Percentiles rank a stretch among this genome's conserved stretches.
These are phyloP conservation scores for Pythium phragmitis DNA, from an alignment of 352 stramenopile genomes.

Conservation along the genomic window DNA sequence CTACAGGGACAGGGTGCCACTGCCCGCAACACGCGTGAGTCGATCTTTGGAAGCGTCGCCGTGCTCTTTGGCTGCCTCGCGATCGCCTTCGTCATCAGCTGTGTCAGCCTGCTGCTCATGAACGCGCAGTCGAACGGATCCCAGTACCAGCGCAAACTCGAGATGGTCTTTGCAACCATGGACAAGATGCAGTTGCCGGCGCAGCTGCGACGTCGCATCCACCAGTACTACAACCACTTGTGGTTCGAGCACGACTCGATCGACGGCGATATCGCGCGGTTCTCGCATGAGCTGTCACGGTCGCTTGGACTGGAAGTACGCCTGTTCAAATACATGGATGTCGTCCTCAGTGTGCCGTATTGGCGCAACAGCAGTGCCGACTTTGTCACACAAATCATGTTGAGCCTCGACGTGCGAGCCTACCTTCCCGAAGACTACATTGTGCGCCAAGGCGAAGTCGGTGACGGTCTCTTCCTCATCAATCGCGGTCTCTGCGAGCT, in stretches of 20 bases:
- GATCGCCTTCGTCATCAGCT: slow-evolving; percentile 24
- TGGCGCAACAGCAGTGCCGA: slow-evolving; percentile 34
- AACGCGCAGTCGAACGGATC: slow-evolving; percentile 27
- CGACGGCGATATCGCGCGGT: slow-evolving; percentile 34
- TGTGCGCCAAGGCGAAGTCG: slow-evolving; percentile 35
- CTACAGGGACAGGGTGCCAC: slow-evolving; percentile 19
- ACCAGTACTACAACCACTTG: slow-evolving; percentile 45
- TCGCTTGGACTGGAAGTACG: slow-evolving; percentile 37
- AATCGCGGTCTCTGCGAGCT: slow-evolving; percentile 41
- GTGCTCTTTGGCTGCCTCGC: slow-evolving; percentile 23
- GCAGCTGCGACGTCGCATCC: slow-evolving; percentile 34
- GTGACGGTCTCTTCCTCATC: slow-evolving; percentile 40
- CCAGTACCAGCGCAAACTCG: slow-evolving; percentile 38
- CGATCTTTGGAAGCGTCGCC: slow-evolving; percentile 18
- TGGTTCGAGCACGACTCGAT: slow-evolving; percentile 43
- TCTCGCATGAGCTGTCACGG: slow-evolving; percentile 34
- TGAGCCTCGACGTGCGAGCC: slow-evolving; percentile 29
- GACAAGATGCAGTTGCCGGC: slow-evolving; percentile 32
- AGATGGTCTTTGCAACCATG: slow-evolving; percentile 40
- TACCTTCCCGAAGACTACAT: slow-evolving; percentile 50
- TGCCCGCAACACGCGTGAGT: slow-evolving; percentile 2
- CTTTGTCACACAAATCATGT: slow-evolving; percentile 39
- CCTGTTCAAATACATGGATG: slow-evolving; percentile 39
- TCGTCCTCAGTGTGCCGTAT: slow-evolving; percentile 32
- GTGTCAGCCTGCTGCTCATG: slow-evolving; percentile 18